Conservation (phyloP, 2,329 filamentous ascomycete genomes). For the Nemania sp. region DNA sequence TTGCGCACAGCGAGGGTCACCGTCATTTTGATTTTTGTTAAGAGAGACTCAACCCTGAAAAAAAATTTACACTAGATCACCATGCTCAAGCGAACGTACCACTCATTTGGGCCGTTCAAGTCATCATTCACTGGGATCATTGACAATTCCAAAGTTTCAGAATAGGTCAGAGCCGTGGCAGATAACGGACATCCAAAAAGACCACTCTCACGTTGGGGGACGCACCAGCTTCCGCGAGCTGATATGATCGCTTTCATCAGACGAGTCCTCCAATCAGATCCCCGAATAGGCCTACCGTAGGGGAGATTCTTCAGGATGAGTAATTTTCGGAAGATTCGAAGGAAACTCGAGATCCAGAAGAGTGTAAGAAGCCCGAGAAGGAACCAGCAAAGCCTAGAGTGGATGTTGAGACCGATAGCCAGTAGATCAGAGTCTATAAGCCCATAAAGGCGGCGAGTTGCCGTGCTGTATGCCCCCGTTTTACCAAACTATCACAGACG, state of each 20-base stretch:
- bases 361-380: no score
- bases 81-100: slow-evolving; percentile 32
- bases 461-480: no score
- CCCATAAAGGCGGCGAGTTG: no score
- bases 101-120: slow-evolving; percentile 32
- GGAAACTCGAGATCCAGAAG: slow-evolving; percentile 28
- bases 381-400: no score
- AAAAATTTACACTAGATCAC: slow-evolving; percentile 33
- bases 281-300: slow-evolving; percentile 35
- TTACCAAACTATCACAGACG: no score
- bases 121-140: slow-evolving; percentile 26
- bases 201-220: slow-evolving; percentile 27
- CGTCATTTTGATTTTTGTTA: slow-evolving; percentile 33
- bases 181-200: slow-evolving; percentile 27
- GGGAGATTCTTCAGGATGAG: slow-evolving; percentile 32
- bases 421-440: no score
- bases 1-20: slow-evolving; percentile 32
- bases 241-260: slow-evolving; percentile 33
- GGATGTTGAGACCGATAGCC: no score
- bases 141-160: no score
- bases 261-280: slow-evolving; percentile 36
- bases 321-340: slow-evolving; percentile 35
- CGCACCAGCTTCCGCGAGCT: slow-evolving; percentile 29
- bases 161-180: slow-evolving; percentile 22
- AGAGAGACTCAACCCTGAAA: slow-evolving; percentile 21